Evolutionary conservation across 345 rosid species (phyloP).

Genomic region (Salix udensis): DNA sequence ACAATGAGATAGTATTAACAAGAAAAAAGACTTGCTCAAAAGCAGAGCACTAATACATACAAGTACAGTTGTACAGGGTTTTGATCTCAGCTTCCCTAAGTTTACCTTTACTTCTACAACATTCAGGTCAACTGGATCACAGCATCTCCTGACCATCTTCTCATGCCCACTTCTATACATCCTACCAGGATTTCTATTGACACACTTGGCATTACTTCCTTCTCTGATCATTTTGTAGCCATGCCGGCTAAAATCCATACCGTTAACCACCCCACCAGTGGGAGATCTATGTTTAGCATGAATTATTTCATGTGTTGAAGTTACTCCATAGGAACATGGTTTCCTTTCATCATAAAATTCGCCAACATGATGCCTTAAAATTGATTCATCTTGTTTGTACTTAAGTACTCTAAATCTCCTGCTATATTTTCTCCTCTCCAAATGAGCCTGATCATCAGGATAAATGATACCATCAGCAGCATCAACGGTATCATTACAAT

Average conservation of each 20-base stretch:
- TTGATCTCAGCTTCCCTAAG: conserved; percentile 29
- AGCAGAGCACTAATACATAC: conserved; percentile 22
- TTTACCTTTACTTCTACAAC: conserved; percentile 62
- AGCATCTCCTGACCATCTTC: conserved; percentile 29
- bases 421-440: conserved; percentile 26
- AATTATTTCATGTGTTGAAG: conserved; percentile 22
- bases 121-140: conserved; percentile 42
- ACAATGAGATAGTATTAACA: conserved; percentile 10
- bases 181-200: conserved; percentile 24
- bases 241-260: conserved; percentile 14
- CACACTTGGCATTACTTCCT: conserved; percentile 21
- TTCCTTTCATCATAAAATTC: conserved; percentile 24
- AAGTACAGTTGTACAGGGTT: conserved; percentile 26
- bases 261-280: conserved; percentile 16
- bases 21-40: conserved; percentile 17
- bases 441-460: conserved; percentile 18
- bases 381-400: conserved; percentile 25
- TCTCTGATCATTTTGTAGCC: conserved; percentile 23
- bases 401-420: conserved; percentile 17
- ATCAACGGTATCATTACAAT: conserved; percentile 10
- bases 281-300: conserved; percentile 14
- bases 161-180: conserved; percentile 30
- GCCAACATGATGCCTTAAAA: conserved; percentile 28
- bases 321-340: conserved; percentile 19
- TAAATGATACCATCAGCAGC: conserved; percentile 18